Base-by-base conservation (phyloP, 805 yeast genomes). In the Limtongia smithiae region DNA sequence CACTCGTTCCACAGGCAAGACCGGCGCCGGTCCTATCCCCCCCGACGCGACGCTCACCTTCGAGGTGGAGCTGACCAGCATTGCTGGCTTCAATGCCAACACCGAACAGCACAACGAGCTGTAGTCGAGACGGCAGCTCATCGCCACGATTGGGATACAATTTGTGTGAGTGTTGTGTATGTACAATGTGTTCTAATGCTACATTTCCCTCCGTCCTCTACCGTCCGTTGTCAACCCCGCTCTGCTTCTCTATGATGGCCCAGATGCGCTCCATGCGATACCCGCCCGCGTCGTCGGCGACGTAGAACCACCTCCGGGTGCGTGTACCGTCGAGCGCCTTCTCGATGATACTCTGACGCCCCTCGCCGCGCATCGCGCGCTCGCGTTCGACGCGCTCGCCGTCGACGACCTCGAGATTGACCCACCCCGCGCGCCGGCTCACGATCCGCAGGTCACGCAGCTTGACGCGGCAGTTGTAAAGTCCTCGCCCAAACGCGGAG, bases 201-300 rank as follows among this genome's bases (percentile, higher is more conserved):
- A 35, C 7, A 15, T 15, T 14, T 28, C 20, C 14, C 30, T 30
- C 39, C 18, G 14, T 25, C 28, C 42, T 44, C 18, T 39, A 45
- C 51, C 94, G 70, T 4, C 93, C 93, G 55, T 82, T 82, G 58
- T 83, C 76, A 9, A 84, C 70, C 0, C 82, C 86, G 40, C 80
- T 71, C 51, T 82, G 80, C 41, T 70, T 69, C 62, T 87, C 95
- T 1, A 83, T 78, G n/a, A 85, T 77, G 0, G 90, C 88, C 91
- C 95, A 83, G 4, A 86, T 67, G 46, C 95, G 70, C 60, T 86
- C 93, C 95, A 86, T 86, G 56, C 79, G 79, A 63, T 84, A 68
- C 2, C 94, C 94, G 2, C 95, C 93, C 37, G 83, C 71, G 56
- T 85, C 83, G 60, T 86, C 94, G 14, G 74, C 77, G 2, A 86